Evolutionary conservation across 768 basidiomycete genomes (phyloP).

Genomic region (Fistulinella prunicolor): DNA sequence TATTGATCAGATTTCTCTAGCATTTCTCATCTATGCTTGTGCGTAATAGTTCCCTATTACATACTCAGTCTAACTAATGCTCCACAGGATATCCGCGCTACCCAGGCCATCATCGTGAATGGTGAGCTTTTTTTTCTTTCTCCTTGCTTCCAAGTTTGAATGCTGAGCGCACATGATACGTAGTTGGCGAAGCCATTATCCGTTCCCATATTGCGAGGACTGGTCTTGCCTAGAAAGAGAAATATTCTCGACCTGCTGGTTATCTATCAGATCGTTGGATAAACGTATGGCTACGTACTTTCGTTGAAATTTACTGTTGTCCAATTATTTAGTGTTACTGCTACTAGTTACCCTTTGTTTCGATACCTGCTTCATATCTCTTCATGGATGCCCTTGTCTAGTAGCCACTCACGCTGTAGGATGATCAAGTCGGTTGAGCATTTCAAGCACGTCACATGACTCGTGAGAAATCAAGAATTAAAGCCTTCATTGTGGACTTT

Average conservation of each 20-base stretch:
- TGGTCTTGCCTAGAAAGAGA: constrained; percentile 34
- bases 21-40: constrained; percentile 75
- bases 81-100: constrained; percentile 60
- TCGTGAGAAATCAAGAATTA: constrained; percentile 8
- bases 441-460: constrained; percentile 6
- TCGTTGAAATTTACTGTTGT: constrained; percentile 13
- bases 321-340: constrained; percentile 18
- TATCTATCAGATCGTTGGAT: constrained; percentile 14
- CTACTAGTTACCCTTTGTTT: constrained; percentile 26
- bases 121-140: constrained; percentile 37
- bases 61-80: neutral
- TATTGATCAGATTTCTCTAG: constrained; percentile 32
- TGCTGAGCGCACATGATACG: constrained; percentile 4
- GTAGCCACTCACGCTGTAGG: constrained; percentile 22
- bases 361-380: constrained; percentile 21
- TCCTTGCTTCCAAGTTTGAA: neutral
- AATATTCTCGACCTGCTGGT: neutral
- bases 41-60: constrained; percentile 13
- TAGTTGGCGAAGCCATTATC: constrained; percentile 67
- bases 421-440: constrained; percentile 1
- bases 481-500: neutral
- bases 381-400: constrained; percentile 22
- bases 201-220: constrained; percentile 60
- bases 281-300: constrained; percentile 4
- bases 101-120: constrained; percentile 61